A percentile compares a stretch with the other conserved stretches of the same genome.
These are phyloP conservation scores for Iris pallida DNA, from an alignment of 116 monocot genomes.

Conservation along the genomic window DNA sequence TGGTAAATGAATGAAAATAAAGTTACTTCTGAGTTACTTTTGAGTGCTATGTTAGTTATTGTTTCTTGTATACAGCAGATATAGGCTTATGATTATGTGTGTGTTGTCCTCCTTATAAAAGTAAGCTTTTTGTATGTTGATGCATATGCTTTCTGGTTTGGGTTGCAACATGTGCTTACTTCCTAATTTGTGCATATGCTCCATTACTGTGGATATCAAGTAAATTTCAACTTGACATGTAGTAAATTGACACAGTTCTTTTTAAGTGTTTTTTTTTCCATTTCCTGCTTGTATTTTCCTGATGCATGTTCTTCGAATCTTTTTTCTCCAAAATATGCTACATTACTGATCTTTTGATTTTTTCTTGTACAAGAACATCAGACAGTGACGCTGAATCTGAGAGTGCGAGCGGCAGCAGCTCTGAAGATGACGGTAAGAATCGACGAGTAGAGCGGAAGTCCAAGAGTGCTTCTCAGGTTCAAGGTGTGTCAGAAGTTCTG, in stretches of 20 bases:
- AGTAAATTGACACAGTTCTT: no score
- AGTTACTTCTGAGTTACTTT: no score
- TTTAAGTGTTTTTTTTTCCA: background rate
- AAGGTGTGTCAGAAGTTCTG: slow-evolving; percentile 31
- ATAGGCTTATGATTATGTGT: no score
- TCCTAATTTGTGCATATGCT: no score
- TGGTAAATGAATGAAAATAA: background rate
- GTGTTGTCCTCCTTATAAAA: no score
- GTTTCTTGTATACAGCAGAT: no score
- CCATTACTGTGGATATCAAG: no score
- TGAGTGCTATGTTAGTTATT: no score
- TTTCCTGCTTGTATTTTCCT: background rate
- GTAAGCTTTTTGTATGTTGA: no score
- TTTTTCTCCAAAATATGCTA: background rate
- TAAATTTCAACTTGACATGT: no score
- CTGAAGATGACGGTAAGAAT: slow-evolving; percentile 43
- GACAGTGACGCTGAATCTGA: slow-evolving; percentile 46
- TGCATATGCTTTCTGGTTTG: no score
- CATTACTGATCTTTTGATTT: background rate
- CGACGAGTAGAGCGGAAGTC: slow-evolving; percentile 21
- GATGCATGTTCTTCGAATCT: background rate
- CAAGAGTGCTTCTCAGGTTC: slow-evolving; percentile 37
- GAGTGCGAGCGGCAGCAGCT: slow-evolving; percentile 42
- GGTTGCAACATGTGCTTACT: no score
- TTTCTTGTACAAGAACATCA: slow-evolving; percentile 26